phyloP scores from a whole-genome alignment of 1,284 basidiomycete species.

The Leccinum fuscescens region DNA sequence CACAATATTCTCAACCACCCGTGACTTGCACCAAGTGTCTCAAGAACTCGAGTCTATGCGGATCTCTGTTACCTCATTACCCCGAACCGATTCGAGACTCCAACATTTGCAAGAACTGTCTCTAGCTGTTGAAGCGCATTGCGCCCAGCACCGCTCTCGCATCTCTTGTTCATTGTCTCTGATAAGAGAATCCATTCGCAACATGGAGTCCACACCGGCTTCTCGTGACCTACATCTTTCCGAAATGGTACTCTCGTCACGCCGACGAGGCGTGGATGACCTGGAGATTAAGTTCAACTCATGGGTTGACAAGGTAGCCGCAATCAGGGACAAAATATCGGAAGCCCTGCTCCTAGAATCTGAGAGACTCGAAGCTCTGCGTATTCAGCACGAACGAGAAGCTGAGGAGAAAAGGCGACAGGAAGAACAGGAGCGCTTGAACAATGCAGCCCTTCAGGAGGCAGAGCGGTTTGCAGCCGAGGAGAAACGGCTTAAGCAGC shows the following conservation, averaged over 20 bases:
- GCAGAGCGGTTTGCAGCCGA: constrained; percentile 23
- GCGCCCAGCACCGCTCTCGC: constrained; percentile 35
- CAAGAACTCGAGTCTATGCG: constrained; percentile 39
- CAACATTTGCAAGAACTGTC: constrained; percentile 38
- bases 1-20: constrained; percentile 36
- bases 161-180: constrained; percentile 51
- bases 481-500: constrained; percentile 28
- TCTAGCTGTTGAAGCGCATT: constrained; percentile 38
- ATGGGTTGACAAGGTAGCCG: constrained; percentile 46
- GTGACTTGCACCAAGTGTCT: constrained; percentile 40
- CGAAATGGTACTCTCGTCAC: constrained; percentile 45
- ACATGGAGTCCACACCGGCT: constrained; percentile 47
- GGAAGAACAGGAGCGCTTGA: constrained; percentile 30
- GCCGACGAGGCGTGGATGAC: constrained; percentile 48
- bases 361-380: constrained; percentile 32
- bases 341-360: constrained; percentile 37
- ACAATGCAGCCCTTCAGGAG: constrained; percentile 25
- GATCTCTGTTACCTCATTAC: constrained; percentile 31
- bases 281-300: constrained; percentile 45
- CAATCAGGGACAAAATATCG: constrained; percentile 39
- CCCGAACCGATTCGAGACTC: constrained; percentile 26
- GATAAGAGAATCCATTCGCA: constrained; percentile 49
- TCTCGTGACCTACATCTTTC: constrained; percentile 41
- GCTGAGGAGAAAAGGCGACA: constrained; percentile 33
- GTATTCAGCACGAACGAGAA: constrained; percentile 22